Base-by-base conservation (phyloP, 2,329 filamentous ascomycete species). In the Pseudodiploospora longispora region DNA sequence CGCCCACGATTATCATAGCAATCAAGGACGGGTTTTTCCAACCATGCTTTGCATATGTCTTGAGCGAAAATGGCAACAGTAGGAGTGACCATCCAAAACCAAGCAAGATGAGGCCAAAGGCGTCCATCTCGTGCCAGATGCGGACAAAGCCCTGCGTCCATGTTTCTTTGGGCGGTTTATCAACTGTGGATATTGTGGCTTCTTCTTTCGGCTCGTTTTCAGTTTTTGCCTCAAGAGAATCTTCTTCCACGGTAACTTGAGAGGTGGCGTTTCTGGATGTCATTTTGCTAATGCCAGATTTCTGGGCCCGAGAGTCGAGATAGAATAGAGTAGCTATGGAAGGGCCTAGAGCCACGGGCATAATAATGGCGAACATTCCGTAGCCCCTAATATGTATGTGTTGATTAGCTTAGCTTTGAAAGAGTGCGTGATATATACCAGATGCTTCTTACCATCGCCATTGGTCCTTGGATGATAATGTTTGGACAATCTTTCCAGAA, bases 21-120 rank as follows among this genome's bases (percentile, higher is more conserved):
- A 71, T 70, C 28, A 74, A 66, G 29, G 64, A 60, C 10, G 59
- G 59, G n/a, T 65, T 64, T 27, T 51, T 51, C 70, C 70, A 75
- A 3, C 55, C 53, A 30, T 66, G 50, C 2, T 59, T 47, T 42
- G 68, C 66, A 36, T 68, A 63, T 4, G 60, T 61, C 40, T 65
- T 64, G 12, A 87, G 69, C 6, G 71, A 82, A 60, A 88, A 78
- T 0, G 83, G 81, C 3, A 88, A 71, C 12, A 87, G 66, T 52
- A 87, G 76, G 6, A 85, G 61, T 1, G 69, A 65, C 46, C 74
- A 71, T 0, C 72, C 73, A 30, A 64, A 67, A 19, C 64, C 67
- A 32, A 77, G 66, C 1, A 77, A 58, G 10, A 71, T 39, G 2
- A 70, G 58, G 2, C 74, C 74, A 38, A 58, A 50, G 1, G 57